Percentiles rank a stretch among this genome's conserved stretches.
These are phyloP conservation scores for Staphylotrichum longicolle DNA, from an alignment of 495 filamentous ascomycete species.

Conservation along the genomic window DNA sequence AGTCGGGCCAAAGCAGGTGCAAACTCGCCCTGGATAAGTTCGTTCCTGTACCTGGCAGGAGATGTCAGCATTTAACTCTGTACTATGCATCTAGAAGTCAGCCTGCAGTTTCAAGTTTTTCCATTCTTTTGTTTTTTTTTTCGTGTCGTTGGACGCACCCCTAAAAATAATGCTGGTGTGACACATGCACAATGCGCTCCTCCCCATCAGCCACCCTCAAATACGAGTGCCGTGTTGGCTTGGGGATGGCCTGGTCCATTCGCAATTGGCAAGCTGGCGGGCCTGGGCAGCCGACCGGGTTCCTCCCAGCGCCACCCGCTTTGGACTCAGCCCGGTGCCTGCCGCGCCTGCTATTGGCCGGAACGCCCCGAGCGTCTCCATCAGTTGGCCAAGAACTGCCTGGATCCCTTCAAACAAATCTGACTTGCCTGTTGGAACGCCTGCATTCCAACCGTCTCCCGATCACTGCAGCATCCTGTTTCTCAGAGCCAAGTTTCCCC, in stretches of 20 bases:
- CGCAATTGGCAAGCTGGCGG: constrained; percentile 13
- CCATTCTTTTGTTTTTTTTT: too few relatives aligned
- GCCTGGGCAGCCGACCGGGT: not conserved
- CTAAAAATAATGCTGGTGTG: constrained; percentile 16
- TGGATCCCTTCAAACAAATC: constrained; percentile 16
- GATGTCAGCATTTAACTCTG: too few relatives aligned
- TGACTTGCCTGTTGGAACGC: not conserved
- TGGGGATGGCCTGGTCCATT: constrained; percentile 6
- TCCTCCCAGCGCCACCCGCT: constrained; percentile 17
- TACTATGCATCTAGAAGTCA: too few relatives aligned
- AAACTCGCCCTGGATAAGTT: too few relatives aligned
- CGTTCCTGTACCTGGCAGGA: too few relatives aligned
- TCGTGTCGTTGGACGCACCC: not conserved
- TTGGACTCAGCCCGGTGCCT: constrained; percentile 19
- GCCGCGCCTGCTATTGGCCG: constrained; percentile 23
- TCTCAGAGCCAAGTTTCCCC: constrained; percentile 3
- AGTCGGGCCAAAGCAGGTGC: not conserved
- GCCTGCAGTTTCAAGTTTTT: too few relatives aligned
- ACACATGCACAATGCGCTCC: not conserved
- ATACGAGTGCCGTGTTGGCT: constrained; percentile 21
- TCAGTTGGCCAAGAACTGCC: constrained; percentile 19
- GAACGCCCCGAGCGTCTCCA: constrained; percentile 12
- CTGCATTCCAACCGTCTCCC: constrained; percentile 27
- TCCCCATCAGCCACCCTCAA: constrained; percentile 9
- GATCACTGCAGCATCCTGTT: constrained; percentile 3